These are phyloP conservation scores for Acanthamoeba culbertsoni DNA, from an alignment of 208 protist genomes.

Conservation along the genomic window DNA sequence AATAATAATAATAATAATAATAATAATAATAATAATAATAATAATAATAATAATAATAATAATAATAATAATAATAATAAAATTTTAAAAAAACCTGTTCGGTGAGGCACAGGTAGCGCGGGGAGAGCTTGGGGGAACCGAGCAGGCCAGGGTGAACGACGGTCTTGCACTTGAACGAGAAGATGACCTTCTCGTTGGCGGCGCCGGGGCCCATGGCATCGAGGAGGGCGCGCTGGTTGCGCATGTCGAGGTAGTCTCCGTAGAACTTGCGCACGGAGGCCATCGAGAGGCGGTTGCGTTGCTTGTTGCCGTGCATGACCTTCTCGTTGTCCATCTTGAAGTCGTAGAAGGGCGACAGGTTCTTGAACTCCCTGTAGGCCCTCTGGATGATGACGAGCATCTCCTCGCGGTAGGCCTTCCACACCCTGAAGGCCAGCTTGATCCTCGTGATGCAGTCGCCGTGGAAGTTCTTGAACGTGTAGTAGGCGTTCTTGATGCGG, in stretches of 20 bases:
- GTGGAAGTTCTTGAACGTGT: conserved; percentile 76
- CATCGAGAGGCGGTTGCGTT: conserved; percentile 57
- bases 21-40: no score
- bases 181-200: conserved; percentile 38
- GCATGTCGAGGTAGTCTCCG: conserved; percentile 63
- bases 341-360: conserved; percentile 24
- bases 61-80: no score
- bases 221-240: not conserved
- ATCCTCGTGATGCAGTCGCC: conserved; percentile 53
- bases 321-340: conserved; percentile 46
- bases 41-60: no score
- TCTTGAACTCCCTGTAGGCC: conserved; percentile 40
- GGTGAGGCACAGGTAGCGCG: conserved; percentile 44
- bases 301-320: conserved; percentile 55
- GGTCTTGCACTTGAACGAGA: conserved; percentile 33
- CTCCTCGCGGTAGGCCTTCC: conserved; percentile 34
- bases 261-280: conserved; percentile 52
- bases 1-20: no score
- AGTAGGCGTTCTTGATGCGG: conserved; percentile 88
- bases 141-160: conserved; percentile 35
- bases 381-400: conserved; percentile 60
- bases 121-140: conserved; percentile 18
- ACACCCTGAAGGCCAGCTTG: conserved; percentile 41
- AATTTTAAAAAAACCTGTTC: no score
- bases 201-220: conserved; percentile 46